These are phyloP conservation scores for Saccharomycopsis fibuligera DNA, from an alignment of 805 yeast species.

Conservation along the genomic window DNA sequence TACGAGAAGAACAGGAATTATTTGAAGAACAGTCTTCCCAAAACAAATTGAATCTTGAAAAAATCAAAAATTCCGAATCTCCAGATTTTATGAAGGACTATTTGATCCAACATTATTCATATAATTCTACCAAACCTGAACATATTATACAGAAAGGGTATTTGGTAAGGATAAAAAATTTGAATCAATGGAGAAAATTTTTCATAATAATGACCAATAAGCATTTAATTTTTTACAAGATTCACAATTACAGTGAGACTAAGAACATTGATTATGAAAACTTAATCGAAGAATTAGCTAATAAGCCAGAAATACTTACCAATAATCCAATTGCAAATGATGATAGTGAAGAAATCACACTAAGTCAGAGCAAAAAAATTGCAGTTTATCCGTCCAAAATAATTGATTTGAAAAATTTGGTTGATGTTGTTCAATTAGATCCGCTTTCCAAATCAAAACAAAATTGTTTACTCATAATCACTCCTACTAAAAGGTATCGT, in stretches of 20 bases:
- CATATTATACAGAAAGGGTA: constrained; percentile 37
- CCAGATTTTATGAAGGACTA: constrained; percentile 20
- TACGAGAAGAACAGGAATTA: constrained; percentile 11
- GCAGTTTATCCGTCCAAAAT: constrained; percentile 27
- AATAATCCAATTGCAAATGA: not conserved
- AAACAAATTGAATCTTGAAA: constrained; percentile 23
- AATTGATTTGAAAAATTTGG: constrained; percentile 31
- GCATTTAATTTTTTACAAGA: constrained; percentile 36
- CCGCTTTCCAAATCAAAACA: constrained; percentile 36
- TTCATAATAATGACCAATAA: constrained; percentile 39
- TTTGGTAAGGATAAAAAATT: constrained; percentile 35
- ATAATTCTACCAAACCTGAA: constrained; percentile 26
- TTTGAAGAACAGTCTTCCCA: constrained; percentile 13
- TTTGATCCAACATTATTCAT: constrained; percentile 18
- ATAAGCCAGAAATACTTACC: constrained; percentile 3
- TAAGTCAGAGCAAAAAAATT: not conserved
- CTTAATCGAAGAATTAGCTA: constrained; percentile 5
- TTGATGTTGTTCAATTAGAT: constrained; percentile 47
- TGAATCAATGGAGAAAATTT: constrained; percentile 43
- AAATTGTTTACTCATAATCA: constrained; percentile 43
- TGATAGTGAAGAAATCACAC: constrained; percentile 1
- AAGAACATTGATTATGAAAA: constrained; percentile 18
- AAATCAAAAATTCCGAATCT: constrained; percentile 7
- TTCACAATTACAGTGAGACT: constrained; percentile 22
- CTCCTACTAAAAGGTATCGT: constrained; percentile 38